phyloP scores from a whole-genome alignment of 2,329 filamentous ascomycete species.

The Curvularia sp. region DNA sequence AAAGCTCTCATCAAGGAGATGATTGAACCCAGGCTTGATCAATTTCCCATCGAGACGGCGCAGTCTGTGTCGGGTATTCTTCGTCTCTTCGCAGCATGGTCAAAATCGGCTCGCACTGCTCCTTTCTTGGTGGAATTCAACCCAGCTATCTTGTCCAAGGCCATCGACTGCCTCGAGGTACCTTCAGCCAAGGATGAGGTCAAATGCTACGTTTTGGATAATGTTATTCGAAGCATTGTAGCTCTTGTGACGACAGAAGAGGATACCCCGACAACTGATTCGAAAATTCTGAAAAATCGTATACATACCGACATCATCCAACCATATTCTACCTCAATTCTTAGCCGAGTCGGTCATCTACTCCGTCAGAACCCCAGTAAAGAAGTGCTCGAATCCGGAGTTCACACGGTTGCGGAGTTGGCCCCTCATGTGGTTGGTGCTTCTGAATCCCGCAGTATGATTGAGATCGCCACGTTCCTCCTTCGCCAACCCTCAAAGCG shows the following conservation, averaged over 20 bases:
- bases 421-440: slow-evolving; percentile 57
- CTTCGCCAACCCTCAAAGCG: slow-evolving; percentile 83
- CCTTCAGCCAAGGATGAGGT: slow-evolving; percentile 85
- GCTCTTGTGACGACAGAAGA: slow-evolving; percentile 25
- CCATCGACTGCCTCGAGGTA: slow-evolving; percentile 75
- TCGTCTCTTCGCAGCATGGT: slow-evolving; percentile 82
- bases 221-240: slow-evolving; percentile 67
- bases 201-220: slow-evolving; percentile 76
- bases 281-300: slow-evolving; percentile 61
- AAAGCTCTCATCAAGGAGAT: slow-evolving; percentile 75
- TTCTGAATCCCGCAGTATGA: slow-evolving; percentile 73
- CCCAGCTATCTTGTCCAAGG: slow-evolving; percentile 65
- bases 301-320: slow-evolving; percentile 59
- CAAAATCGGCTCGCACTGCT: slow-evolving; percentile 69
- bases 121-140: slow-evolving; percentile 73
- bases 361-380: slow-evolving; percentile 69
- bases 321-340: slow-evolving; percentile 70
- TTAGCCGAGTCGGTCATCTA: slow-evolving; percentile 61
- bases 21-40: slow-evolving; percentile 76
- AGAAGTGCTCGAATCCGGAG: slow-evolving; percentile 77
- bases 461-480: slow-evolving; percentile 80
- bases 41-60: slow-evolving; percentile 82
- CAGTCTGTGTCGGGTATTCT: slow-evolving; percentile 87
- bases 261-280: slow-evolving; percentile 49
- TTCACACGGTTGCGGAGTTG: slow-evolving; percentile 76